Evolutionary conservation across 805 yeast genomes (phyloP), one percentile per base, ranked within the genome.

Genomic region (Maudiozyma bulderi): DNA sequence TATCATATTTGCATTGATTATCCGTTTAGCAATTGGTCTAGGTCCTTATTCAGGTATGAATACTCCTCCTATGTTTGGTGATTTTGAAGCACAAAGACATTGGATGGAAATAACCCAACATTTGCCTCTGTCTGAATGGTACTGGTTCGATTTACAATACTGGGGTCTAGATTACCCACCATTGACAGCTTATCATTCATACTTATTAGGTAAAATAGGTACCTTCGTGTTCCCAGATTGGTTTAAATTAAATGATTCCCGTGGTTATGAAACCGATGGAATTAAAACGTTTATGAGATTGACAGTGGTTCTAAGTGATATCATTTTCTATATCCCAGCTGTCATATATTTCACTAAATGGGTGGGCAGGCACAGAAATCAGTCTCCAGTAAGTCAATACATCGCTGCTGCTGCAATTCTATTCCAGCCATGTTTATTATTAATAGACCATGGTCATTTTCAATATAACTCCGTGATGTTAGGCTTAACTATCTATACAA

Each of bases 161-260:
- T 93, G 99, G 98, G 96, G 98, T 0, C 73, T 93, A 35, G 99
- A 93, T 66, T 93, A 93, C 65, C 99, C 99, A 0, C 98, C 98
- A 6, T 70, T 93, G 53, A 91, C 99, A 0, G 99, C 98, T 0
- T 90, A 77, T 64, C 98, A 93, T 62, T 88, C 95, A 45, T 87
- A 82, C 76, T 34, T 86, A 1, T 63, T 84, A 44, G 99, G 98
- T 0, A 71, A 72, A 47, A 57, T 91, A 14, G 98, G 97, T 0
- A 58, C 72, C 1, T 62, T 79, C 40, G 67, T 87, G 34, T 76
- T 85, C 54, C 72, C 80, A 0, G 54, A 65, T 0, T 93, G 98
- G 98, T 89, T 93, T 66, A 80, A 72, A 3, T 67, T 91, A 34
- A 80, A 80, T 52, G 39, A 57, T 0, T 87, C 96, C 6, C 73